A percentile compares a stretch with the other conserved stretches of the same genome.
Evolutionary conservation across 2,329 filamentous ascomycete species (phyloP).

Genomic region (Aspergillus fischeri): DNA sequence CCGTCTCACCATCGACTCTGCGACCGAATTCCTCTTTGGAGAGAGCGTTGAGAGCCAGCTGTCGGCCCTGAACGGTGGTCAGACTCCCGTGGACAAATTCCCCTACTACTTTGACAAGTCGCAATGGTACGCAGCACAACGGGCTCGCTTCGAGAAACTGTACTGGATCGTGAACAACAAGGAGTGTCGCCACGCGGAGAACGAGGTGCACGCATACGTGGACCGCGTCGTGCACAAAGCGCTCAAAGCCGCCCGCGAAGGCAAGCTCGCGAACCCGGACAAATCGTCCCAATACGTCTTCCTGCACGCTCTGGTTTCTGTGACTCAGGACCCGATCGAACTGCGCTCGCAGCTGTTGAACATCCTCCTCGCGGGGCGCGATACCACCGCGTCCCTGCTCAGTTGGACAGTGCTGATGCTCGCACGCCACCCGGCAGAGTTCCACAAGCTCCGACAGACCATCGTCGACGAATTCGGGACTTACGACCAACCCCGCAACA

Average conservation of each 20-base stretch:
- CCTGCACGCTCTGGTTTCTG: conserved; percentile 45
- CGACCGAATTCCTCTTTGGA: conserved; percentile 83
- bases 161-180: conserved; percentile 19
- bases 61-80: conserved; percentile 38
- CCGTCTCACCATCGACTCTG: conserved; percentile 77
- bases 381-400: conserved; percentile 49
- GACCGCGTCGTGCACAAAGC: conserved; percentile 15
- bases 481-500: conserved; percentile 30
- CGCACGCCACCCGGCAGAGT: conserved; percentile 12
- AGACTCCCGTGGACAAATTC: conserved; percentile 47
- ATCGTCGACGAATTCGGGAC: conserved; percentile 9
- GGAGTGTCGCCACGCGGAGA: conserved; percentile 10
- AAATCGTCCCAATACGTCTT: conserved; percentile 44
- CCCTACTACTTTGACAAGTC: conserved; percentile 33
- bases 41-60: conserved; percentile 60
- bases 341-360: conserved; percentile 49
- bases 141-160: conserved; percentile 18
- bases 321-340: conserved; percentile 44
- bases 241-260: conserved; percentile 21
- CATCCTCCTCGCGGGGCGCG: conserved; percentile 51
- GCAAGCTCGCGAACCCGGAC: conserved; percentile 23
- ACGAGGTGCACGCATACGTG: conserved; percentile 17
- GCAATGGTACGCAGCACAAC: conserved; percentile 27
- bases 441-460: conserved; percentile 5
- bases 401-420: conserved; percentile 34